These are phyloP conservation scores for Arachnomyces sp. DNA, from an alignment of 2,329 filamentous ascomycete species.

Conservation along the genomic window DNA sequence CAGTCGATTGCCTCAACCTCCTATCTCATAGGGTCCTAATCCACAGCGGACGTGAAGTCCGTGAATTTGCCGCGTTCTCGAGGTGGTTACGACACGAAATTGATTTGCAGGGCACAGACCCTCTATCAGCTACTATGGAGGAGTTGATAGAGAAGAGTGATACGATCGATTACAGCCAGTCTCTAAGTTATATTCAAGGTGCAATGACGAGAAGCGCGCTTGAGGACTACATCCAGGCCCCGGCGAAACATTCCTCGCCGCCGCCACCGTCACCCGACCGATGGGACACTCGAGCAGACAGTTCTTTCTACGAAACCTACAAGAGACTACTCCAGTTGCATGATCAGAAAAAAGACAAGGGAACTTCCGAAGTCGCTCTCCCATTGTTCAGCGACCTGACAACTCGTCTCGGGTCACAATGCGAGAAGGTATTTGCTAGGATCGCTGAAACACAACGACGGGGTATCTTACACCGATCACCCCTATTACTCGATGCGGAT, in stretches of 20 bases:
- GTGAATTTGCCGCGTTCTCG: constrained; percentile 71
- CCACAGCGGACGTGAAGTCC: constrained; percentile 66
- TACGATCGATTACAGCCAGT: constrained; percentile 62
- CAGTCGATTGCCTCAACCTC: constrained; percentile 66
- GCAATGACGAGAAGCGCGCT: constrained; percentile 62
- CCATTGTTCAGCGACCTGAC: constrained; percentile 59
- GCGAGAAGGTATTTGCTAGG: constrained; percentile 55
- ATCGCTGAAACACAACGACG: constrained; percentile 63
- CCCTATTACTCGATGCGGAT: constrained; percentile 40
- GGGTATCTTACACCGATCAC: constrained; percentile 59
- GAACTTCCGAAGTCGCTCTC: constrained; percentile 42
- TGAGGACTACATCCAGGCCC: constrained; percentile 45
- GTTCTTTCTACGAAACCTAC: constrained; percentile 40
- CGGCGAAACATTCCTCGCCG: constrained; percentile 11
- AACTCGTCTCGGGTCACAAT: constrained; percentile 50
- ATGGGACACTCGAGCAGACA: constrained; percentile 27
- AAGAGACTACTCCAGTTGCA: constrained; percentile 44
- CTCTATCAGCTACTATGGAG: constrained; percentile 51
- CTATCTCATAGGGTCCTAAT: constrained; percentile 66
- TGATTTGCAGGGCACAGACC: constrained; percentile 62
- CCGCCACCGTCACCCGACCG: constrained; percentile 29
- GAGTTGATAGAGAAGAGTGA: constrained; percentile 74
- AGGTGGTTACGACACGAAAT: constrained; percentile 79
- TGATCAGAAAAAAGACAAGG: constrained; percentile 43
- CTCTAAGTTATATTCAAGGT: constrained; percentile 69